Base-by-base conservation (phyloP, 2,329 filamentous ascomycete genomes). In the Colletotrichum sidae region DNA sequence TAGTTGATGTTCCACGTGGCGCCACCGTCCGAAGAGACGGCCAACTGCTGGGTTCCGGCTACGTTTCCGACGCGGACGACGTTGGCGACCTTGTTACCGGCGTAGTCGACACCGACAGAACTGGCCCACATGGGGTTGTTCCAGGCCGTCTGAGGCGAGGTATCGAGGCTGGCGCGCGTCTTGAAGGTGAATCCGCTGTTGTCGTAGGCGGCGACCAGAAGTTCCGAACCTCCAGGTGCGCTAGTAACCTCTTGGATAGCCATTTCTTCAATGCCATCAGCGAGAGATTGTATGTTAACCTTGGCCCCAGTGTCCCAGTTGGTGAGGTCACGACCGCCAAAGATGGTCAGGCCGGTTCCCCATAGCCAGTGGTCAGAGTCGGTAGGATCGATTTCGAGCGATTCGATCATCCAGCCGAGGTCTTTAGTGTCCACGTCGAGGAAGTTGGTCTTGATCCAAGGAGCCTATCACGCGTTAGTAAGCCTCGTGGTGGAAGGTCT, bases 351-450 rank as follows among this genome's bases (percentile, higher is more conserved):
- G 2, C 86, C 86, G 0, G 86, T 89, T 10, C 83, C 85, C 65
- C 88, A 89, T 0, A 88, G 76, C 84, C 85, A 88, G 71, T 88
- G 86, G 70, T 88, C 79, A 50, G 84, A 86, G 69, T 89, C 85
- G 17, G 82, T 79, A 0, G 86, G 86, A 69, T 88, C 79, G 47
- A 89, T 88, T 35, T 84, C 84, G 8, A 89, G 73, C 0, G 82
- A 77, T 69, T 88, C 86, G 7, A 88, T 85, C 86, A 88, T 88
- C 86, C 86, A 88, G 0, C 86, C 86, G 4, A 88, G 72, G 25
- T 78, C 77, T 74, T 86, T 84, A 10, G 76, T 78, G 55, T 84
- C 83, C 4, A 73, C 72, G 1, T 81, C 79, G 12, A 84, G 72
- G 58, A 84, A 84, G 13, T 81, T 77, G n/a, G 81, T 78, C 68